A percentile compares a stretch with the other conserved stretches of the same genome.
These are phyloP conservation scores for Mucor mucedo DNA, from an alignment of 371 early-diverging fungal species.

Conservation along the genomic window DNA sequence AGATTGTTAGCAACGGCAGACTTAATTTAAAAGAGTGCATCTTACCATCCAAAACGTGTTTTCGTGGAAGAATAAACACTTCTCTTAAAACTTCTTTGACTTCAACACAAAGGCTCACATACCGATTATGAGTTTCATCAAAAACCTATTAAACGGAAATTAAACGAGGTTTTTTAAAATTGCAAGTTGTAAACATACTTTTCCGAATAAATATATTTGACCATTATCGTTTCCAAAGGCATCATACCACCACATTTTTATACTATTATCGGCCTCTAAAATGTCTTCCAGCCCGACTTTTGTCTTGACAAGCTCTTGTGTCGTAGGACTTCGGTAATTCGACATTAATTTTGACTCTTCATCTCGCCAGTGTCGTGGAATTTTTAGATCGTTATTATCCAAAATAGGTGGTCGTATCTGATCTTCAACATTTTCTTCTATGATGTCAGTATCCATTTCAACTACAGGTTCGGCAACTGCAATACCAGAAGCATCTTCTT, in stretches of 20 bases:
- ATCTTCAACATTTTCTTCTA: no score
- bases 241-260: conserved; percentile 91
- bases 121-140: conserved; percentile 39
- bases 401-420: no score
- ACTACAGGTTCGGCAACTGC: no score
- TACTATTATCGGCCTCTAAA: conserved; percentile 45
- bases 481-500: no score
- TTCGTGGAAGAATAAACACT: conserved; percentile 85
- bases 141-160: background rate
- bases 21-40: no score
- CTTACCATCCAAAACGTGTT: no score
- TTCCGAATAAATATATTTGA: conserved; percentile 88
- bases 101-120: conserved; percentile 80
- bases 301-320: background rate
- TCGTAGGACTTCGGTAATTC: background rate
- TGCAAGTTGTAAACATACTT: conserved; percentile 38
- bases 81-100: conserved; percentile 84
- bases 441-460: no score
- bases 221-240: conserved; percentile 80
- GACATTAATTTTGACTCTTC: no score
- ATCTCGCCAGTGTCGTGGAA: no score
- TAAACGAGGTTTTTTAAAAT: background rate
- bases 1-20: no score
- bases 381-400: no score
- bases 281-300: background rate